Evolutionary conservation across 1,139 yeast species (phyloP), one percentile per base, ranked within the genome.

Genomic region (Zygosaccharomyces sapae): DNA sequence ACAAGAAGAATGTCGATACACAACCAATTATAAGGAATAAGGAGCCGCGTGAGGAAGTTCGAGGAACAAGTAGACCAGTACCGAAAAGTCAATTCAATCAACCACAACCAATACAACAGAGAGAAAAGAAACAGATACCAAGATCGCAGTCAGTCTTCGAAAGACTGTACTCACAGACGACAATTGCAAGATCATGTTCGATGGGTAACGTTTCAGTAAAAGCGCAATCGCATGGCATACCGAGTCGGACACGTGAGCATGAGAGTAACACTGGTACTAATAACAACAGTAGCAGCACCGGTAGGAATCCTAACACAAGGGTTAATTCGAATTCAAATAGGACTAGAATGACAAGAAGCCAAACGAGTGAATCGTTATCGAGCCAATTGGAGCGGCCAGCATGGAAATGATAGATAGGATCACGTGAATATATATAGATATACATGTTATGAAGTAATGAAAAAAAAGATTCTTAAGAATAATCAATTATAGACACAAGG

Each of bases 121-220:
- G 22, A n/a, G 31, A 25, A n/a, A 22, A 9, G n/a, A 13, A 19
- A 8, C 16, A 25, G 5, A 20, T 36, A 22, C 39, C 39, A 18
- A 8, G 39, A 22, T 24, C 31, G 10, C 39, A 36, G 16, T 53
- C 39, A 3, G 39, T 53, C 33, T 54, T 54, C 41, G 55, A 52
- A 18, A 48, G 57, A 35, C 46, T 54, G 6, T 52, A 52, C 41
- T 43, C 49, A 31, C 54, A 51, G 38, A 44, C 53, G 13, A 49
- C 55, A 9, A 46, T 51, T 19, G 47, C 57, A 6, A 42, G 55
- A 27, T 47, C 53, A 10, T 43, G 43, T 24, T 52, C 55, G 8
- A 44, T 44, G 47, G 38, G 38, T 7, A 42, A 42, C 16, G 33
- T 42, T 13, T 42, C 44, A n/a, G 31, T 33, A 5, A 36, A 22